Conservation (phyloP, 192 early-diverging fungal genomes). For the Backusella parvicylindrica region DNA sequence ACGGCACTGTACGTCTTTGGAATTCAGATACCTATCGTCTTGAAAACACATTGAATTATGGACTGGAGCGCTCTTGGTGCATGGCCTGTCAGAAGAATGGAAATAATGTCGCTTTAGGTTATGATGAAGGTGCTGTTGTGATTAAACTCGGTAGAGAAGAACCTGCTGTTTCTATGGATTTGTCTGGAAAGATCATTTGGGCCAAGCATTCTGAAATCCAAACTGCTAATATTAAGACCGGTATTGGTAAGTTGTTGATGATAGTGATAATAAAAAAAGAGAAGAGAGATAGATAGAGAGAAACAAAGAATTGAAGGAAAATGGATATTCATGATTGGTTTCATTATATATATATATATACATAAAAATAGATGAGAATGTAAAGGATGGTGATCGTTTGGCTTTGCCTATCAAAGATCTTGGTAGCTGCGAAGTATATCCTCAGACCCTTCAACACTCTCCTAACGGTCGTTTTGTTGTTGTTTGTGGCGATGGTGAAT, state of each 20-base stretch:
- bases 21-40: conserved; percentile 95
- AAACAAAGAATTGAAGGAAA: background rate
- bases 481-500: conserved; percentile 98
- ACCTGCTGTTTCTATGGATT: conserved; percentile 96
- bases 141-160: conserved; percentile 95
- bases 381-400: conserved; percentile 93
- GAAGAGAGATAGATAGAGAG: background rate
- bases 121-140: conserved; percentile 94
- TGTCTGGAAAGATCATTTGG: conserved; percentile 97
- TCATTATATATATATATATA: background rate
- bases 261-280: background rate
- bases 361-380: conserved; percentile 64
- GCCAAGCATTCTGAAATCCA: conserved; percentile 95
- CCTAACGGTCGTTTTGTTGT: conserved; percentile 99
- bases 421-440: conserved; percentile 97
- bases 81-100: conserved; percentile 80
- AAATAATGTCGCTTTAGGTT: conserved; percentile 94
- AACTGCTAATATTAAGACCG: conserved; percentile 90
- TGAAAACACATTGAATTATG: conserved; percentile 97
- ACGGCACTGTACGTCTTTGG: conserved; percentile 94
- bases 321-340: background rate
- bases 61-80: conserved; percentile 97
- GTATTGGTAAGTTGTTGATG: conserved; percentile 39
- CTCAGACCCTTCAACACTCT: conserved; percentile 92
- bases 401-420: conserved; percentile 86